phyloP scores from a whole-genome alignment of 371 early-diverging fungal species.

The Syncephalastrum contaminatum region DNA sequence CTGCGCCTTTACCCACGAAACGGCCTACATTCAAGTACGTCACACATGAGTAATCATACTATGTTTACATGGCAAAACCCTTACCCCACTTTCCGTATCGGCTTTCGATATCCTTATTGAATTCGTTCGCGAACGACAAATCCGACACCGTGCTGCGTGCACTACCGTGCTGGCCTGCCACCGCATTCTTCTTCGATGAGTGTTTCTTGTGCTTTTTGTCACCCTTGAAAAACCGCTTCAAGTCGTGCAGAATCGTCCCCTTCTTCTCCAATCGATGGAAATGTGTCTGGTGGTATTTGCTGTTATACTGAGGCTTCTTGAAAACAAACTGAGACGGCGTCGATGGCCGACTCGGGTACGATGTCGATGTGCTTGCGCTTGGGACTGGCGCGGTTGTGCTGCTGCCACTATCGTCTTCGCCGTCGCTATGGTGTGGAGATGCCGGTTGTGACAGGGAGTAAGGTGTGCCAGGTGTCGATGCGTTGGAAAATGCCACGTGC shows the following conservation, averaged over 20 bases:
- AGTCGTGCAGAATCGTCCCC: slow-evolving; percentile 38
- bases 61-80: not conserved
- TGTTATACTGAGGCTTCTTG: slow-evolving; percentile 26
- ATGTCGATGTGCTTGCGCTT: slow-evolving; percentile 3
- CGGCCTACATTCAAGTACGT: slow-evolving; percentile 10
- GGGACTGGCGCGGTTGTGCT: slow-evolving; percentile 1
- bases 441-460: slow-evolving; percentile 16
- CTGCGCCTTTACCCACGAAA: slow-evolving; percentile 61
- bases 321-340: slow-evolving; percentile 33
- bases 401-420: slow-evolving; percentile 1
- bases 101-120: slow-evolving; percentile 23
- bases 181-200: slow-evolving; percentile 4
- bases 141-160: slow-evolving; percentile 1
- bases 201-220: not conserved
- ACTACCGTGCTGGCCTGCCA: slow-evolving; percentile 1
- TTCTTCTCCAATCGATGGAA: slow-evolving; percentile 26
- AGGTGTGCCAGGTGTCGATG: slow-evolving; percentile 14
- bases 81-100: slow-evolving; percentile 35
- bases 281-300: slow-evolving; percentile 27
- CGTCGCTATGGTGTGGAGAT: slow-evolving; percentile 8
- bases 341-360: slow-evolving; percentile 20
- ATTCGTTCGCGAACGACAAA: slow-evolving; percentile 25
- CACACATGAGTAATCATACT: slow-evolving; percentile 2
- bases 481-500: slow-evolving; percentile 13
- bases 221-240: slow-evolving; percentile 36